phyloP scores from a whole-genome alignment of 306 rosid species.

The Fragaria vesca region DNA sequence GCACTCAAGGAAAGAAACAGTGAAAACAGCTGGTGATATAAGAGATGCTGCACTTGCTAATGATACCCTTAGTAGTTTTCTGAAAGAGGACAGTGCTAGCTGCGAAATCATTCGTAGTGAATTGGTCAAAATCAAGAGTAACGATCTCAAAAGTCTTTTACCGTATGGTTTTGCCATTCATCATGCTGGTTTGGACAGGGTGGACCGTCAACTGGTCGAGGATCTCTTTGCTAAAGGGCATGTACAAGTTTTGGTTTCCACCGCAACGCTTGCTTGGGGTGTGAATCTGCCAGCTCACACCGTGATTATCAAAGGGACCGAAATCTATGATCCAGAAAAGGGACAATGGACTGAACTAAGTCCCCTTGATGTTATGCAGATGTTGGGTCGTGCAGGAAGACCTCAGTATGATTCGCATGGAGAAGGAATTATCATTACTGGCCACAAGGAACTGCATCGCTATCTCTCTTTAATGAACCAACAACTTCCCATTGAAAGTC shows the following conservation, averaged over 20 bases:
- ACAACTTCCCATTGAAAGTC: slow-evolving; percentile 94
- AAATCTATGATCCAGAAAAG: slow-evolving; percentile 84
- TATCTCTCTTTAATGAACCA: slow-evolving; percentile 96
- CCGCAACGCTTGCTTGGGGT: slow-evolving; percentile 98
- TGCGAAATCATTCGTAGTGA: slow-evolving; percentile 85
- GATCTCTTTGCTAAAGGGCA: slow-evolving; percentile 94
- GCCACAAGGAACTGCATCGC: slow-evolving; percentile 82
- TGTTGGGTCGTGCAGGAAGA: slow-evolving; percentile 98
- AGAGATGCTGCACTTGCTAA: slow-evolving; percentile 89
- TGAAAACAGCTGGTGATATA: slow-evolving; percentile 93
- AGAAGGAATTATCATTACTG: slow-evolving; percentile 86
- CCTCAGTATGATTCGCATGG: slow-evolving; percentile 86
- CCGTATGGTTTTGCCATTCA: slow-evolving; percentile 96
- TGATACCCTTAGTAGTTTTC: slow-evolving; percentile 83
- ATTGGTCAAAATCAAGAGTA: slow-evolving; percentile 69
- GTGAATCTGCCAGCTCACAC: slow-evolving; percentile 91
- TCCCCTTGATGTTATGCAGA: slow-evolving; percentile 94
- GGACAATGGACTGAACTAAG: slow-evolving; percentile 95
- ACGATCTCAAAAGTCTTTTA: slow-evolving; percentile 87
- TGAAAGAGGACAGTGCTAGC: slow-evolving; percentile 91
- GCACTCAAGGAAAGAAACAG: slow-evolving; percentile 92
- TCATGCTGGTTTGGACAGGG: slow-evolving; percentile 89
- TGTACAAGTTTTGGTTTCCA: slow-evolving; percentile 90
- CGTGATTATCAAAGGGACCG: slow-evolving; percentile 88
- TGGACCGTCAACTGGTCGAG: slow-evolving; percentile 91